A percentile compares a stretch with the other conserved stretches of the same genome.
Conservation (phyloP, 2,329 filamentous ascomycete genomes). For the Epichloe amarillans region DNA sequence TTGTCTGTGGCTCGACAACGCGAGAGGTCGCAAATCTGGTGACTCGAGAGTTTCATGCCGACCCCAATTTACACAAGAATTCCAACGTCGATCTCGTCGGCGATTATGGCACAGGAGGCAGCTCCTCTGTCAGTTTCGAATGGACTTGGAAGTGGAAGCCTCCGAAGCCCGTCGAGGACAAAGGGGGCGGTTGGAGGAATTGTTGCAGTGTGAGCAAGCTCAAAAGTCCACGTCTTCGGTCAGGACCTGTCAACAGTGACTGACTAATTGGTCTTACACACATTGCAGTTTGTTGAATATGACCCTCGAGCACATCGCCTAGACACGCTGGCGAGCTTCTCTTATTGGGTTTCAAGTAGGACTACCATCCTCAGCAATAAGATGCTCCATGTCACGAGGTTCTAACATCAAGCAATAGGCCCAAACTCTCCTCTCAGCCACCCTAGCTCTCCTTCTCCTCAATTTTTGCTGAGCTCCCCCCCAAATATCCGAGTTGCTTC, state of each 20-base stretch:
- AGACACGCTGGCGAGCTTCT: constrained; percentile 80
- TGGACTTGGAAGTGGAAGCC: constrained; percentile 98
- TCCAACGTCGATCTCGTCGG: constrained; percentile 92
- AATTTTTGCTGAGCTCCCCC: constrained; percentile 59
- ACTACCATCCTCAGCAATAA: not conserved
- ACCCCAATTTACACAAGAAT: constrained; percentile 95
- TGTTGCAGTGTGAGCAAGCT: constrained; percentile 59
- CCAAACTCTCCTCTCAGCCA: constrained; percentile 32
- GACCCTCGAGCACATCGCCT: constrained; percentile 83
- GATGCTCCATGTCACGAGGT: not conserved
- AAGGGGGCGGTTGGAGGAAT: constrained; percentile 86
- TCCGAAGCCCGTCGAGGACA: constrained; percentile 68
- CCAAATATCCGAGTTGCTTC: constrained; percentile 75
- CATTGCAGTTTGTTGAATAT: constrained; percentile 83
- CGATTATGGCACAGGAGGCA: constrained; percentile 76
- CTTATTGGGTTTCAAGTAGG: constrained; percentile 84
- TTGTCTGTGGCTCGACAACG: constrained; percentile 73
- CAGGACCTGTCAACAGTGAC: not conserved
- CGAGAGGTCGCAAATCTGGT: constrained; percentile 88
- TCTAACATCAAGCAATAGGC: constrained; percentile 22
- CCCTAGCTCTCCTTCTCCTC: constrained; percentile 55
- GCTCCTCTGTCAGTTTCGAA: constrained; percentile 71
- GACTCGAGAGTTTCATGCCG: constrained; percentile 89
- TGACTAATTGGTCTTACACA: not conserved
- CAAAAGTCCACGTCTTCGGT: not conserved